Evolutionary conservation across 306 rosid species (phyloP), one percentile per base, ranked within the genome.

Genomic region (Corylus heterophylla): DNA sequence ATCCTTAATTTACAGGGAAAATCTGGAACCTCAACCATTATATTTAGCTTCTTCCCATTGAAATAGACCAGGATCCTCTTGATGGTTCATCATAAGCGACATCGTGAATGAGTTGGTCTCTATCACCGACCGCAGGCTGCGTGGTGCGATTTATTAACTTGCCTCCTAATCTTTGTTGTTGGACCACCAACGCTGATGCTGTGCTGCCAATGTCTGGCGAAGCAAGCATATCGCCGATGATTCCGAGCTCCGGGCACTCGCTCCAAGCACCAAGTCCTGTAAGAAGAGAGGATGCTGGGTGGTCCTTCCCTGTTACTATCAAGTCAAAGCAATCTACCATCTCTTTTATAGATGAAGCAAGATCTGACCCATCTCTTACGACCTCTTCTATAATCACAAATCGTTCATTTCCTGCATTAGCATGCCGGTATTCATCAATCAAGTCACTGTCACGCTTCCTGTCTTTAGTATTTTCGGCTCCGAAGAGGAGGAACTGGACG

Each of bases 181-280:
- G 96, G 69, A 92, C 78, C 58, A 92, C 91, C 81, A 92, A 35
- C 20, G 90, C 80, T 0, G 97, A 87, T 1, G 92, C 85, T n/a
- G 88, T 78, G n/a, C 84, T 85, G 3, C 52, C 61, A 52, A 83
- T 81, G 66, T 89, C 92, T 18, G 75, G 71, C n/a, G 96, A 86
- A 44, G 92, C 85, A 25, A 92, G 80, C 92, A 92, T 89, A 51
- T 92, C 96, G 7, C 93, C 97, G 17, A 92, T 17, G 10, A 82
- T 74, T 17, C 93, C 97, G 0, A 89, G 76, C 83, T 90, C 96
- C 0, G 88, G 87, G 71, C 92, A 90, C 79, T 90, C 96, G 74
- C 86, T 80, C 93, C 97, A 92, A 14, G 77, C 77, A 4, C 85
- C 87, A 62, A 88, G 87, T 29, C 92, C 93, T 1, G 69, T 7